These are phyloP conservation scores for Vaccinium vitisidaea DNA, from an alignment of 148 eudicot genomes.

Conservation along the genomic window DNA sequence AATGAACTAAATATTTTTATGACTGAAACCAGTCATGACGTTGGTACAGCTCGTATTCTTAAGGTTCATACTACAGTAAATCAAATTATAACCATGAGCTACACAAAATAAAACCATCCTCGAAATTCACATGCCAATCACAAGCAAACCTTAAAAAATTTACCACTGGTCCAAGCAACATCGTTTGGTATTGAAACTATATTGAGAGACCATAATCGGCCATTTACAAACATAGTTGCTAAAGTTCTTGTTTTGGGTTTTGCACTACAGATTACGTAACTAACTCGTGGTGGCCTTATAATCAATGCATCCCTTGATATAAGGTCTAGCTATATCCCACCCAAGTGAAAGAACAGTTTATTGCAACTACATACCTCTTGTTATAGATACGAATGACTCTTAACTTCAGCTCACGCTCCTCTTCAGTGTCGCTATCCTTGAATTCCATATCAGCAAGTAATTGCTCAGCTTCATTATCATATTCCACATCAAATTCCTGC, in stretches of 20 bases:
- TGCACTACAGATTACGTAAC: constrained; percentile 4
- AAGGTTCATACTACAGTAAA: background rate
- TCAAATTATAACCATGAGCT: background rate
- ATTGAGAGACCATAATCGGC: background rate
- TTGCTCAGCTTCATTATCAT: constrained; percentile 60
- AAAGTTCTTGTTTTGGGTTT: background rate
- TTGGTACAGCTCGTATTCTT: background rate
- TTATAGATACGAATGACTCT: constrained; percentile 41
- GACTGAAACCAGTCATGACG: background rate
- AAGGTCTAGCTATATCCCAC: background rate
- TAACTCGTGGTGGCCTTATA: background rate
- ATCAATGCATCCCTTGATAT: background rate
- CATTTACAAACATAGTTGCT: background rate
- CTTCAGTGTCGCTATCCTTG: constrained; percentile 54
- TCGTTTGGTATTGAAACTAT: background rate
- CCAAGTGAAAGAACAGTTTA: background rate
- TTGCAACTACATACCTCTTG: constrained; percentile 28
- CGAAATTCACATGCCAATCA: background rate
- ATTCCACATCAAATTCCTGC: constrained; percentile 57
- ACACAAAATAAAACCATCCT: background rate
- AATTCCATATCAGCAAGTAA: constrained; percentile 57
- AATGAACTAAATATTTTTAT: background rate
- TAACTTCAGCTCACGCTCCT: constrained; percentile 45
- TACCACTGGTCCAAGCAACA: constrained; percentile 4
- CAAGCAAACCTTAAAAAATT: background rate